Conservation (phyloP, 257 asterid genomes). For the Voacanga thouarsii region DNA sequence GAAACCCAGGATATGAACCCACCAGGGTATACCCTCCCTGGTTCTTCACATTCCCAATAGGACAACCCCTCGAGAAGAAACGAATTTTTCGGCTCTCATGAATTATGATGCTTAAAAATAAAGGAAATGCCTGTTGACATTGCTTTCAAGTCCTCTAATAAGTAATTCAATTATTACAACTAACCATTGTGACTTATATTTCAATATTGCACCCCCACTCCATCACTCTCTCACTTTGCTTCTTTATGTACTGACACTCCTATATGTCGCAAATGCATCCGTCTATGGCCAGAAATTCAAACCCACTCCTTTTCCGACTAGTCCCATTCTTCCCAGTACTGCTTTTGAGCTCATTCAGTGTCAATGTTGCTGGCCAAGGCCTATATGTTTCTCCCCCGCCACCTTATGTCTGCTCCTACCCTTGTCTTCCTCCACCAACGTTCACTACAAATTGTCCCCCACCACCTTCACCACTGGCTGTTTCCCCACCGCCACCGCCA, state of each 20-base stretch:
- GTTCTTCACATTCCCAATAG: not conserved
- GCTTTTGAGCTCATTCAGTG: not conserved
- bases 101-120: conserved; percentile 1
- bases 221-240: not conserved
- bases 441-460: conserved; percentile 1
- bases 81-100: not conserved
- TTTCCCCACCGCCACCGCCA: not conserved
- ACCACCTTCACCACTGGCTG: not conserved
- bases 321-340: not conserved
- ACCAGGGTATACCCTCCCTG: not conserved
- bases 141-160: conserved; percentile 20
- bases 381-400: conserved; percentile 12
- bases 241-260: not conserved
- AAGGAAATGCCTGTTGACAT: not conserved
- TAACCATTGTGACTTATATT: conserved; percentile 7
- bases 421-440: conserved; percentile 8
- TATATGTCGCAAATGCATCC: not conserved
- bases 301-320: not conserved
- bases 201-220: not conserved
- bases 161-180: conserved; percentile 16
- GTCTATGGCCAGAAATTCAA: conserved; percentile 4
- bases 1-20: not conserved
- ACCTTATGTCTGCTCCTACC: not conserved
- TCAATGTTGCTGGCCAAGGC: not conserved
- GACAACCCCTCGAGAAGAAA: not conserved